Conservation (phyloP, 805 yeast genomes). For the Naumovozyma dairenensis region DNA sequence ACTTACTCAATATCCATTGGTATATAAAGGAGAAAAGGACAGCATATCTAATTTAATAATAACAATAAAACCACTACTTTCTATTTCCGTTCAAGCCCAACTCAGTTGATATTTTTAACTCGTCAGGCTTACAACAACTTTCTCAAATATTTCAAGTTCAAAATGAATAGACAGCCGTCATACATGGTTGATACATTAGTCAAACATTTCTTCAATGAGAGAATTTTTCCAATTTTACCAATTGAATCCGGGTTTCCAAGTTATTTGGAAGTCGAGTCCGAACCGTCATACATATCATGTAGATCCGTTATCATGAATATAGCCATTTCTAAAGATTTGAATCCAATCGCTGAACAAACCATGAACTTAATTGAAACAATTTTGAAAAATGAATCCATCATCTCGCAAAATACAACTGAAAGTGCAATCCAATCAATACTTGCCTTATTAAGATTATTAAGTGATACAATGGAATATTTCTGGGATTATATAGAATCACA, state of each 20-base stretch:
- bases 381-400: constrained; percentile 5
- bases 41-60: too few species aligned
- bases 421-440: constrained; percentile 24
- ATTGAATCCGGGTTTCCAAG: constrained; percentile 7
- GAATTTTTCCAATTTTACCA: constrained; percentile 13
- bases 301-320: constrained; percentile 18
- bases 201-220: constrained; percentile 13
- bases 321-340: constrained; percentile 12
- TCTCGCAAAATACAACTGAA: constrained; percentile 3
- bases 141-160: too few species aligned
- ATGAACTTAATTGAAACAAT: constrained; percentile 5
- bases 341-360: constrained; percentile 10
- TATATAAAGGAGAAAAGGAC: too few species aligned
- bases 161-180: too few species aligned
- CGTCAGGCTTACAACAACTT: too few species aligned
- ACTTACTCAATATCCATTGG: too few species aligned
- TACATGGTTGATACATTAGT: constrained; percentile 4
- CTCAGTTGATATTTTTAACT: too few species aligned
- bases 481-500: constrained; percentile 28
- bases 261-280: constrained; percentile 13
- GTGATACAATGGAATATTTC: constrained; percentile 30
- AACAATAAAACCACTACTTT: too few species aligned
- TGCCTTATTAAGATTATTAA: constrained; percentile 30
- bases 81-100: too few species aligned
- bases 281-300: constrained; percentile 14